Base-by-base conservation (phyloP, 495 filamentous ascomycete genomes). In the Aspergillus coremiiformis region DNA sequence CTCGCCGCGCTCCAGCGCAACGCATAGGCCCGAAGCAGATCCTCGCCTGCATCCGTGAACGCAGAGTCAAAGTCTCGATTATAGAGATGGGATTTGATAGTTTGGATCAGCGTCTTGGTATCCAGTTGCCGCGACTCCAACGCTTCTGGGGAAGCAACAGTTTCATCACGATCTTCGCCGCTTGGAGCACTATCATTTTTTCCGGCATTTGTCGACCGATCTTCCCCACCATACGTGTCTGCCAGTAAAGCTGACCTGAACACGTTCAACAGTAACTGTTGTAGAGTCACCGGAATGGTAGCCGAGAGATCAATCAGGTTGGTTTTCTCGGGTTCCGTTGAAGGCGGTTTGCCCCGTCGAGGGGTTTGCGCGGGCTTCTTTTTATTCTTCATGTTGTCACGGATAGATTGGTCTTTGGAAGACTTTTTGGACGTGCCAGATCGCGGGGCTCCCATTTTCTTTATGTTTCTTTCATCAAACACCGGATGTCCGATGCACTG, bases 1-100 rank as follows among this genome's bases (percentile, higher is more conserved):
- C 93, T 68, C 29, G 82, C 79, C 10, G 92, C 84, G 63, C 88
- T 94, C 88, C 89, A 98, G 48, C 93, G 74, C 52, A 87, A 76
- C 4, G 88, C 86, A 71, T 98, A 98, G 5, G 85, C 89, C 35
- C 83, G 75, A 17, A 94, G 73, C 33, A 82, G 72, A 39, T 83
- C 81, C 32, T 81, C 71, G 26, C 66, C 64, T 0, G 83, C 86
- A 19, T 73, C 71, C 3, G 70, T 62, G 66, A 98, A 98, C 0
- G 92, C 92, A 5, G 70, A 69, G 24, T 76, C 71, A 66, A 95
- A 97, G 61, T 96, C 86, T 19, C 93, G 78, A 56, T 88, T 82
- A 63, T 84, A 96, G 1, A 97, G 74, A 51, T 90, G 85, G 5
- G 78, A 68, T 63, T 97, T 98, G 21, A 97, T 78, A 17, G 79